These are phyloP conservation scores for Penicillium sp. DNA, from an alignment of 2,329 filamentous ascomycete genomes.

Conservation along the genomic window DNA sequence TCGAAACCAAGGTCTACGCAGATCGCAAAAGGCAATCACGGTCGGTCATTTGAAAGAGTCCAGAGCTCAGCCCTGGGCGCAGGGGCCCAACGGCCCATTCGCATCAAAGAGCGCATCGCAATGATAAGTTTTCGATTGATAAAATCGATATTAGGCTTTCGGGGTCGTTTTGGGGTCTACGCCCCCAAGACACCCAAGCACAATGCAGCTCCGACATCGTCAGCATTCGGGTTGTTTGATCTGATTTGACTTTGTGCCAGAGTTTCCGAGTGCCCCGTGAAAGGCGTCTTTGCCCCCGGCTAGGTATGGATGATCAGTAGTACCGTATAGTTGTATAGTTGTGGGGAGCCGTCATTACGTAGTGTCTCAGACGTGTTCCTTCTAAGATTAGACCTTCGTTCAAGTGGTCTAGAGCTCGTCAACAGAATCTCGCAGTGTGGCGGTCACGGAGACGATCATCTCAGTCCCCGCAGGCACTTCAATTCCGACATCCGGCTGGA, in stretches of 20 bases:
- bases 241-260: background rate
- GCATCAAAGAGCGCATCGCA: background rate
- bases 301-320: background rate
- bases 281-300: background rate
- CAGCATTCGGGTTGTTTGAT: background rate
- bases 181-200: background rate
- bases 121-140: background rate
- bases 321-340: background rate
- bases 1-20: background rate
- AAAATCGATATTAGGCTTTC: background rate
- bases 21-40: background rate
- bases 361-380: slow-evolving; percentile 11
- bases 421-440: background rate
- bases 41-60: background rate
- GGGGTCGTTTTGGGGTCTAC: background rate
- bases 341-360: slow-evolving; percentile 9
- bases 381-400: slow-evolving; percentile 3
- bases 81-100: background rate
- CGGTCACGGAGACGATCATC: slow-evolving; percentile 3
- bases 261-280: background rate
- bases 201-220: background rate
- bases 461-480: background rate
- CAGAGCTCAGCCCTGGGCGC: background rate
- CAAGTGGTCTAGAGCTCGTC: slow-evolving; percentile 1
- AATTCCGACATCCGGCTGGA: background rate